phyloP scores from a whole-genome alignment of 371 early-diverging fungal species.

The Rhizopus arrhizus region DNA sequence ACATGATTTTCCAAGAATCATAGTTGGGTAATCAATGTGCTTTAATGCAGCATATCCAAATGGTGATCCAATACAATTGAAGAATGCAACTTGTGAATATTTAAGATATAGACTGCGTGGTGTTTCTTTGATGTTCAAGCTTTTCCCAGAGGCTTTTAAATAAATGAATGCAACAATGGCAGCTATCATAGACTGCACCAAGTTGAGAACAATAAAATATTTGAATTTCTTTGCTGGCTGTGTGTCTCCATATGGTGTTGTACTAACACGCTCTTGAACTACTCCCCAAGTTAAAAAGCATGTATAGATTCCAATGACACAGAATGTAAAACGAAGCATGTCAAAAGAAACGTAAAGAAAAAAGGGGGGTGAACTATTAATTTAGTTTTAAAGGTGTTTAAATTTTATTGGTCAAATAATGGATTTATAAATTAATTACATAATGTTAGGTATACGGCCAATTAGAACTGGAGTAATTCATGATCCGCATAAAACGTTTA shows the following conservation, averaged over 20 bases:
- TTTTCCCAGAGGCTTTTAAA: conserved; percentile 55
- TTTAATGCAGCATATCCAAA: conserved; percentile 93
- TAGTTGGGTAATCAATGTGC: conserved; percentile 96
- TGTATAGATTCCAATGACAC: conserved; percentile 88
- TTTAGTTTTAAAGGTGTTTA: conserved; percentile 1
- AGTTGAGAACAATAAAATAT: conserved; percentile 88
- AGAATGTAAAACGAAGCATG: conserved; percentile 72
- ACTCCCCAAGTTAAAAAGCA: conserved; percentile 97
- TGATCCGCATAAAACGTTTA: neutral
- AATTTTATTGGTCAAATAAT: neutral
- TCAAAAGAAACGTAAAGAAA: neutral
- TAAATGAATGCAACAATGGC: conserved; percentile 77
- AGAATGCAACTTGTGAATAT: conserved; percentile 77
- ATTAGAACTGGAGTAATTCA: neutral
- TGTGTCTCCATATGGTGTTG: conserved; percentile 72
- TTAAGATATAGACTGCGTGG: conserved; percentile 52
- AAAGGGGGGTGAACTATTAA: neutral
- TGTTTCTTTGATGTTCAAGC: conserved; percentile 36
- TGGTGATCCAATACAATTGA: conserved; percentile 81
- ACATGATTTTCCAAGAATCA: conserved; percentile 96
- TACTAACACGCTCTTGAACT: conserved; percentile 90
- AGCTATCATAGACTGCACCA: conserved; percentile 80
- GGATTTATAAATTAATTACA: neutral
- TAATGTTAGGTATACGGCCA: neutral
- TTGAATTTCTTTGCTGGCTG: conserved; percentile 71